Conservation (phyloP, 345 rosid genomes). For the Eutrema heterophyllum region DNA sequence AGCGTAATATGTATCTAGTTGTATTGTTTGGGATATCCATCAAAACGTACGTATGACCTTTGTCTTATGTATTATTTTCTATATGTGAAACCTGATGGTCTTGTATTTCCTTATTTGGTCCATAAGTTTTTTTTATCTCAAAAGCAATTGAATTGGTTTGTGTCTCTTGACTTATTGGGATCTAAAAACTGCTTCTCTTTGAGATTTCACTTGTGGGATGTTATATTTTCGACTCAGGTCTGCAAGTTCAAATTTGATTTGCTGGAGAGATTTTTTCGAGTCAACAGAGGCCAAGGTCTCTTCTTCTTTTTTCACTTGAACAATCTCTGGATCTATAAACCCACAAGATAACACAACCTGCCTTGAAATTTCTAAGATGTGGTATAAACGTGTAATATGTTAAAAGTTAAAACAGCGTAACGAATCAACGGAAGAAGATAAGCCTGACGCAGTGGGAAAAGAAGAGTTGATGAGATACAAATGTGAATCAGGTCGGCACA, state of each 20-base stretch:
- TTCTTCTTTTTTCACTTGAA: neutral
- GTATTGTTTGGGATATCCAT: conserved; percentile 1
- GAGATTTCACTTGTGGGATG: neutral
- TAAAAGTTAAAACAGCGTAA: neutral
- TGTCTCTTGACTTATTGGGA: neutral
- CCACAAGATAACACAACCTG: neutral
- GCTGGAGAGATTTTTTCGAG: neutral
- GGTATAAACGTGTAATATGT: neutral
- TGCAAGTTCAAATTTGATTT: neutral
- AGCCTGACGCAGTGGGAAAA: neutral
- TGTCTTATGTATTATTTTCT: neutral
- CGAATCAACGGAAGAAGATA: neutral
- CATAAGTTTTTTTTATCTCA: neutral
- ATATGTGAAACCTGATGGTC: neutral
- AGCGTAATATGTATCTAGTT: neutral
- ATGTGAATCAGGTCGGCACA: neutral
- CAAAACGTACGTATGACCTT: neutral
- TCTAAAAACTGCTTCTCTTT: neutral
- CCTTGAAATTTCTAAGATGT: neutral
- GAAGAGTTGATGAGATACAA: conserved; percentile 1
- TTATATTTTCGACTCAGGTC: neutral
- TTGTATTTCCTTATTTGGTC: neutral
- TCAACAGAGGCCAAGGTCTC: too few species aligned
- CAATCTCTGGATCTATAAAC: neutral
- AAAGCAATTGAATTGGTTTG: neutral